Conservation (phyloP, 2,329 filamentous ascomycete species). For the Claviceps africana region DNA sequence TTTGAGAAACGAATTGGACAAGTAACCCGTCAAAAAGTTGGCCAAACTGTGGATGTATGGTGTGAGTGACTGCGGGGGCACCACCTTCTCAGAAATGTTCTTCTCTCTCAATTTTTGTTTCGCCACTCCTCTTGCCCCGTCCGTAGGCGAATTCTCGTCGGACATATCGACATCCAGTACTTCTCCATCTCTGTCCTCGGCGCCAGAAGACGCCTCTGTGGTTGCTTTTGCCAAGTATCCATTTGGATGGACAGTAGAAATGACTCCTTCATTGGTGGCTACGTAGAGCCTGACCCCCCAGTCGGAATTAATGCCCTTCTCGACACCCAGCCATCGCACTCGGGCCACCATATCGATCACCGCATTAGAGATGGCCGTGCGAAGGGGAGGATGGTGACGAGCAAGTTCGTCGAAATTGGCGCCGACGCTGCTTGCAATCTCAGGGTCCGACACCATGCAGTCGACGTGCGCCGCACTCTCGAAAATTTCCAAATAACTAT, state of each 20-base stretch:
- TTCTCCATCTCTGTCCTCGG: conserved; percentile 23
- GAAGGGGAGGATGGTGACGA: conserved; percentile 77
- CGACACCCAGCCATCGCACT: conserved; percentile 59
- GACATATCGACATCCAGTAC: conserved; percentile 52
- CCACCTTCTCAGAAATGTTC: conserved; percentile 7
- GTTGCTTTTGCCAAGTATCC: conserved; percentile 18
- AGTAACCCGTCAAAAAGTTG: conserved; percentile 62
- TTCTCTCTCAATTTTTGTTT: not conserved
- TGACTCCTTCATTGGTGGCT: conserved; percentile 41
- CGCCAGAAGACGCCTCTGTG: conserved; percentile 18
- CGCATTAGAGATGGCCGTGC: conserved; percentile 67
- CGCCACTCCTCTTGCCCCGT: conserved; percentile 6
- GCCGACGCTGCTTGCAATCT: conserved; percentile 60
- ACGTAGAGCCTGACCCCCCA: conserved; percentile 70
- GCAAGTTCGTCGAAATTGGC: conserved; percentile 86
- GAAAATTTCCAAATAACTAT: conserved; percentile 91
- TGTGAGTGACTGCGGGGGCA: conserved; percentile 30
- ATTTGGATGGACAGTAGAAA: conserved; percentile 38
- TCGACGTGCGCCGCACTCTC: conserved; percentile 82
- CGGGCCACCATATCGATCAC: conserved; percentile 79
- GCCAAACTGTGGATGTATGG: conserved; percentile 64
- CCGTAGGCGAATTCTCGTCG: conserved; percentile 27
- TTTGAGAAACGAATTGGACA: conserved; percentile 61
- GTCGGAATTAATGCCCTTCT: conserved; percentile 52
- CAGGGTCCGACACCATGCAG: conserved; percentile 60